Percentiles rank a stretch among this genome's conserved stretches.
phyloP scores from a whole-genome alignment of 2,329 filamentous ascomycete species.

The Clarireedia paspali region DNA sequence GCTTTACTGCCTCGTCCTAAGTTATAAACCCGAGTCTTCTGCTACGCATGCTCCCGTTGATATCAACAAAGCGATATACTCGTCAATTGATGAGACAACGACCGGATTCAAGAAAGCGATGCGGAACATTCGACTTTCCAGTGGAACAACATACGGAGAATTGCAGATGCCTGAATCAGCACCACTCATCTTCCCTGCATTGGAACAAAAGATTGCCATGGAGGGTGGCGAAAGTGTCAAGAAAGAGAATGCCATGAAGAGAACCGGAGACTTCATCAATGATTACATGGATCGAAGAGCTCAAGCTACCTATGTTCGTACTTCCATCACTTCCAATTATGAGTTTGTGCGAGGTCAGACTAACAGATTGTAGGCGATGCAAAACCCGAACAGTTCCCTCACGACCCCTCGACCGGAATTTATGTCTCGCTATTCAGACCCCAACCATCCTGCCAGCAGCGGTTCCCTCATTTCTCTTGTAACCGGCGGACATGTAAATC shows the following conservation, averaged over 20 bases:
- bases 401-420: slow-evolving; percentile 32
- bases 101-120: slow-evolving; percentile 22
- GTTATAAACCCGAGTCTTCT: slow-evolving; percentile 38
- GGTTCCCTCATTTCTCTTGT: slow-evolving; percentile 39
- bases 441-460: slow-evolving; percentile 42
- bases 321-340: neutral
- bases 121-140: slow-evolving; percentile 29
- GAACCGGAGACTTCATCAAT: slow-evolving; percentile 30
- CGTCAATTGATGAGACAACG: slow-evolving; percentile 25
- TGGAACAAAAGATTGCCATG: slow-evolving; percentile 27
- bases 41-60: slow-evolving; percentile 23
- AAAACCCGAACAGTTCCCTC: slow-evolving; percentile 36
- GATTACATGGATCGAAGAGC: slow-evolving; percentile 26
- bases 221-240: slow-evolving; percentile 16
- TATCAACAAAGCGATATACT: slow-evolving; percentile 31
- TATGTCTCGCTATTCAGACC: slow-evolving; percentile 41
- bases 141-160: slow-evolving; percentile 32
- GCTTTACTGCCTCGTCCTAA: slow-evolving; percentile 47
- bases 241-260: slow-evolving; percentile 29
- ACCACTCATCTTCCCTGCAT: slow-evolving; percentile 32
- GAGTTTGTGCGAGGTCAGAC: neutral
- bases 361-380: neutral
- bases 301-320: slow-evolving; percentile 31
- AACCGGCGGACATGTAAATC: slow-evolving; percentile 37
- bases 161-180: slow-evolving; percentile 33